phyloP scores from a whole-genome alignment of 257 asterid genomes.

The Agastache rugosa region DNA sequence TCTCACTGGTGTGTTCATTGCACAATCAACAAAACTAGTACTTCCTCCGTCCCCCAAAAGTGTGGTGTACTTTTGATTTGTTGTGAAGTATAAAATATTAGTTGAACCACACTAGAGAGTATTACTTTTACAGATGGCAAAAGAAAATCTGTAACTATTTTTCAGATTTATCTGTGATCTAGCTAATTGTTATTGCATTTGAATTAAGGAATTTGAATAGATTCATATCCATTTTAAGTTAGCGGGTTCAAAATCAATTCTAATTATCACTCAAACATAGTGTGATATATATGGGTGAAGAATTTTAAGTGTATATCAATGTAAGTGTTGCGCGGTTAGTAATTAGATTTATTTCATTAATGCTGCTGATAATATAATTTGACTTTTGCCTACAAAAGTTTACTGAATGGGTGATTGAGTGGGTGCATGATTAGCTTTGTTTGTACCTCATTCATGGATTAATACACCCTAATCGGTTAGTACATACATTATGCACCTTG shows the following conservation, averaged over 20 bases:
- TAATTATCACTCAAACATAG: too few relatives aligned
- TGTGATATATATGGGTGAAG: too few relatives aligned
- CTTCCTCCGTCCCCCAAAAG: too few relatives aligned
- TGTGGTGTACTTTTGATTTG: too few relatives aligned
- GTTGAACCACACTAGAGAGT: too few relatives aligned
- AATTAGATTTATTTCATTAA: conserved; percentile 5
- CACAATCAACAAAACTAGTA: too few relatives aligned
- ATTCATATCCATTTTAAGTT: not conserved
- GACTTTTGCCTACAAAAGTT: not conserved
- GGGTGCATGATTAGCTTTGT: not conserved
- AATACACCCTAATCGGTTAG: not conserved
- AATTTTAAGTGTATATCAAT: too few relatives aligned
- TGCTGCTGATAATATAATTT: conserved; percentile 2
- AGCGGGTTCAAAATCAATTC: not conserved
- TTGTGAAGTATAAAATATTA: too few relatives aligned
- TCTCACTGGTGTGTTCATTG: too few relatives aligned
- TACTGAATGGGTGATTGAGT: not conserved
- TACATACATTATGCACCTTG: not conserved
- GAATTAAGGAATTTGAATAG: not conserved
- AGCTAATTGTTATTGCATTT: not conserved
- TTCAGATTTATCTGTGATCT: too few relatives aligned
- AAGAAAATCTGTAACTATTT: too few relatives aligned
- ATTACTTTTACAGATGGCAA: too few relatives aligned
- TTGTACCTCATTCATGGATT: conserved; percentile 20
- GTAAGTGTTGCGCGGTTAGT: not conserved